Percentiles rank a stretch among this genome's conserved stretches.
phyloP scores from a whole-genome alignment of 2,329 filamentous ascomycete genomes.

The Penicillium polonicum region DNA sequence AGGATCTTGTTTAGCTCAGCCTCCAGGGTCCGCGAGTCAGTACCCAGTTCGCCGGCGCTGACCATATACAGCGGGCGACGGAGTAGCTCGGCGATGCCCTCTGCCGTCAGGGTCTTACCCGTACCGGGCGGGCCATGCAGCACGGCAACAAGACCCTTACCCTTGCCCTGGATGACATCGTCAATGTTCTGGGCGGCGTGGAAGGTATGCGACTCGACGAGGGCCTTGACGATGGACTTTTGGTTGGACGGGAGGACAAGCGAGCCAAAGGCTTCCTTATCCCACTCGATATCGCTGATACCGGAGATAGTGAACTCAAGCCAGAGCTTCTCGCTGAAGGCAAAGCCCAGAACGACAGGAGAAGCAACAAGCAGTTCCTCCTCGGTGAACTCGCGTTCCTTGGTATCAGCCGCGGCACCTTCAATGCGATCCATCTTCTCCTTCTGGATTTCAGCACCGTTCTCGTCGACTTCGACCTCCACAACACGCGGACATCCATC shows the following conservation, averaged over 20 bases:
- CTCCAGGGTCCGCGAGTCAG: conserved; percentile 71
- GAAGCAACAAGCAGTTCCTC: conserved; percentile 83
- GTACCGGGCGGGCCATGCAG: conserved; percentile 84
- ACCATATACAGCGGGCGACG: conserved; percentile 81
- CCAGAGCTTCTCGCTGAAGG: conserved; percentile 87
- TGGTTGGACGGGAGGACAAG: conserved; percentile 67
- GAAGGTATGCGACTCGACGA: conserved; percentile 82
- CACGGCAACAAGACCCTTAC: conserved; percentile 77
- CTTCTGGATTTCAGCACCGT: conserved; percentile 54
- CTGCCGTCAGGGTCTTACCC: conserved; percentile 84
- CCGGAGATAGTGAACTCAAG: conserved; percentile 80
- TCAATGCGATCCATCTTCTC: conserved; percentile 60
- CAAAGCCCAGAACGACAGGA: conserved; percentile 80
- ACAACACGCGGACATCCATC: conserved; percentile 54
- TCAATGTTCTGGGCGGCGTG: conserved; percentile 79
- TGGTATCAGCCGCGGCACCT: conserved; percentile 32
- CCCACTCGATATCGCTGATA: conserved; percentile 79
- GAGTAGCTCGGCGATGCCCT: conserved; percentile 80
- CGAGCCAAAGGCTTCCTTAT: conserved; percentile 76
- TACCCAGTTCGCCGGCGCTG: conserved; percentile 77
- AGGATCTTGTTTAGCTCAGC: conserved; percentile 77
- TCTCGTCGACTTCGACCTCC: conserved; percentile 55
- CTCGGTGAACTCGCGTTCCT: conserved; percentile 64
- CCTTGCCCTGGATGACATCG: conserved; percentile 79
- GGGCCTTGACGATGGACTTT: conserved; percentile 70